Conservation (phyloP, 768 basidiomycete species). For the Pholiota microspora region DNA sequence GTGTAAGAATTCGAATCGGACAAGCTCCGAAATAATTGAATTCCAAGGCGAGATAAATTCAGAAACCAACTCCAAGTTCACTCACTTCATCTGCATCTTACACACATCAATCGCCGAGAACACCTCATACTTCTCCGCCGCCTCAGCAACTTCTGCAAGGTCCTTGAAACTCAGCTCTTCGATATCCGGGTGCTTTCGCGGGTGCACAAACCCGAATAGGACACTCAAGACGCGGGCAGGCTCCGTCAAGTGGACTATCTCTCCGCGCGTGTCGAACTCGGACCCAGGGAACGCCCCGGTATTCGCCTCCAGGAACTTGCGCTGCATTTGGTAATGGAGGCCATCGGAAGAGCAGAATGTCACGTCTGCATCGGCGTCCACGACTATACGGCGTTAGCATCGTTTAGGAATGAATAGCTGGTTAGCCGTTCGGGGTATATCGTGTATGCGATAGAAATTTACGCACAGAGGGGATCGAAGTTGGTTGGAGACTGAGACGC, state of each 20-base stretch:
- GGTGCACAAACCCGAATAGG: slow-evolving; percentile 28
- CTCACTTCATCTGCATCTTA: slow-evolving; percentile 22
- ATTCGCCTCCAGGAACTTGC: slow-evolving; percentile 24
- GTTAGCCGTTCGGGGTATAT: not conserved
- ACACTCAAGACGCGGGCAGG: slow-evolving; percentile 18
- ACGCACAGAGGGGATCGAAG: not conserved
- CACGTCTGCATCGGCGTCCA: slow-evolving; percentile 26
- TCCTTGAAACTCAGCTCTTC: slow-evolving; percentile 16
- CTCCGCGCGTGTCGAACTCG: slow-evolving; percentile 22
- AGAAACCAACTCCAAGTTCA: too few species aligned
- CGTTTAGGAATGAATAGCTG: too few species aligned
- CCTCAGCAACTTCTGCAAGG: slow-evolving; percentile 22
- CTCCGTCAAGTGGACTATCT: slow-evolving; percentile 24
- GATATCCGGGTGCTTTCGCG: slow-evolving; percentile 21
- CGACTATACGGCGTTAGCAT: slow-evolving; percentile 20
- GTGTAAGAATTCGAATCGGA: too few species aligned
- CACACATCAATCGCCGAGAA: slow-evolving; percentile 25
- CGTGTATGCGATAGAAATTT: not conserved
- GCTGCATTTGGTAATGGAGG: slow-evolving; percentile 24
- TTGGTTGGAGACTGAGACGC: not conserved
- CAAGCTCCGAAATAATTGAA: not conserved
- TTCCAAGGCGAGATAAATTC: too few species aligned
- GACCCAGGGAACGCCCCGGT: slow-evolving; percentile 27
- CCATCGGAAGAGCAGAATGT: slow-evolving; percentile 26
- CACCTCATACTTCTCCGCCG: slow-evolving; percentile 27